Percentiles rank a stretch among this genome's conserved stretches.
phyloP scores from a whole-genome alignment of 2,329 filamentous ascomycete species.

The Pseudonectria buxi region DNA sequence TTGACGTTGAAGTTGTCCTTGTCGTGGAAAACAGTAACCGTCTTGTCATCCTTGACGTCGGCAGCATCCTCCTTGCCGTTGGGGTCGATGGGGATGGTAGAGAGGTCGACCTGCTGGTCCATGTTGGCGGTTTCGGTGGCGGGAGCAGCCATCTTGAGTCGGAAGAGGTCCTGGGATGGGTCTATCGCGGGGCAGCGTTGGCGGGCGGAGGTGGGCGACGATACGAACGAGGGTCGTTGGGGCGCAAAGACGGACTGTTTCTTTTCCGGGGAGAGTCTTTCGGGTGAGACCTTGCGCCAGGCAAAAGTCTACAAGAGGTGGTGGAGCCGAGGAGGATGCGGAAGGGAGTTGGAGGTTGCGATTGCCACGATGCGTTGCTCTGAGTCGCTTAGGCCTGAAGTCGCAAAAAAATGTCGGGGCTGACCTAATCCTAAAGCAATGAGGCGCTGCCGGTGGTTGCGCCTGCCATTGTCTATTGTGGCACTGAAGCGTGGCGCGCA shows the following conservation, averaged over 20 bases:
- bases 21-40: slow-evolving; percentile 95
- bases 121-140: slow-evolving; percentile 29
- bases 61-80: slow-evolving; percentile 50
- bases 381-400: slow-evolving; percentile 16
- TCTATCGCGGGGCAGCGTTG: slow-evolving; percentile 24
- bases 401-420: slow-evolving; percentile 19
- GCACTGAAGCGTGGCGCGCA: too few species aligned
- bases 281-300: slow-evolving; percentile 33
- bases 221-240: slow-evolving; percentile 13
- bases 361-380: slow-evolving; percentile 11
- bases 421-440: slow-evolving; percentile 14
- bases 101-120: slow-evolving; percentile 57
- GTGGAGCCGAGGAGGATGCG: slow-evolving; percentile 9
- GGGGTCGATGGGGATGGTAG: slow-evolving; percentile 61
- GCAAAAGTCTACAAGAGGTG: slow-evolving; percentile 24
- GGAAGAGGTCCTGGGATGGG: slow-evolving; percentile 9
- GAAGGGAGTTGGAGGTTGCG: slow-evolving; percentile 15
- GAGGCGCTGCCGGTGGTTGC: slow-evolving; percentile 2
- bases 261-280: slow-evolving; percentile 13
- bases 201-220: slow-evolving; percentile 13
- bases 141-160: slow-evolving; percentile 29
- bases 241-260: slow-evolving; percentile 21
- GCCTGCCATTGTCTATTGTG: neutral
- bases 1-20: slow-evolving; percentile 99
- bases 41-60: slow-evolving; percentile 49